Evolutionary conservation across 306 rosid genomes (phyloP), one percentile per base, ranked within the genome.

Genomic region (Ormosia emarginata): DNA sequence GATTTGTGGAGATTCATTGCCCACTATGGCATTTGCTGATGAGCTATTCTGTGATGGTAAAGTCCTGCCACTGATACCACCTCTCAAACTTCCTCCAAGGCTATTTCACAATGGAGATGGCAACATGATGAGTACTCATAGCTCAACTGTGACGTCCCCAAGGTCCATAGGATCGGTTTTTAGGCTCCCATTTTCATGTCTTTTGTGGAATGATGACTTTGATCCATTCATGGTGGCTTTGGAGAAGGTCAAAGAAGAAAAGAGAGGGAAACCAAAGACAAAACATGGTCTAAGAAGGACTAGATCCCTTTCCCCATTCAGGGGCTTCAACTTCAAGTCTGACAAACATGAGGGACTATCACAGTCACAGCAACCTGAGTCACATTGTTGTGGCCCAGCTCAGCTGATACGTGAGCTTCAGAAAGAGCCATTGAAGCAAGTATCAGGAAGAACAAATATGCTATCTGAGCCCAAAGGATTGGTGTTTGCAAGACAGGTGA

Each of bases 51-150:
- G 88, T 75, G 85, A 91, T 52, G 98, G 98, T 10, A 90, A 87
- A 75, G 97, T 93, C 8, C 83, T 91, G 75, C 93, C 98, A 1
- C 72, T 90, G 47, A 2, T 69, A 33, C 88, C 89, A 49, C 87
- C 94, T 49, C 97, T 93, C 63, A 93, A 91, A 77, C 97, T 89
- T 87, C 98, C 98, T 43, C 98, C 98, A n/a, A 83, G 93, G 82
- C 81, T 84, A 15, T 30, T 88, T 85, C 84, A 77, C 17, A 30
- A 56, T 53, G 79, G 79, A 66, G 62, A 67, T 49, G 80, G 59
- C 24, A 71, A 65, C 47, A 63, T 53, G 2, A 12, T 1, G 8
- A 62, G 85, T 63, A 57, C 78, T 8, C 72, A 34, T 32, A 86
- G 85, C 77, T 64, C 88, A 2, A 14, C 68, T 1, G 43, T 81